Base-by-base conservation (phyloP, 192 early-diverging fungal genomes). In the Haplosporangium gracile region DNA sequence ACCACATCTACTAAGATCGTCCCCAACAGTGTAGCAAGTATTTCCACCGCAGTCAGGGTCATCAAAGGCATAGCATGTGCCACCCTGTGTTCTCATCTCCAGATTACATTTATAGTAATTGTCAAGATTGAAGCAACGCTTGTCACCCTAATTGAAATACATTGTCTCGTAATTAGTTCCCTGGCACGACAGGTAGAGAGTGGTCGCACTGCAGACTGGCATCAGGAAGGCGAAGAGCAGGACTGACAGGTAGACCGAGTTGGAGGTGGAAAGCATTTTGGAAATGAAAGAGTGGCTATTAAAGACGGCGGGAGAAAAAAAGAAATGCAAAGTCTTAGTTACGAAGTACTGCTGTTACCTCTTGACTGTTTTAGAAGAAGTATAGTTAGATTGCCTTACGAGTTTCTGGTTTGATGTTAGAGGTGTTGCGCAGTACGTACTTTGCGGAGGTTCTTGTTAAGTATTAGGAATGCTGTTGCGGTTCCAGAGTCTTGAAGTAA, bases 211-310 rank as follows among this genome's bases (percentile, higher is more conserved):
- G 32, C 34, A 69, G 34, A 39, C 13, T 9, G 38, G 68, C 68
- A 69, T 34, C 18, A 69, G 16, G 32, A 69, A 16, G 10, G 68
- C 34, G 16, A 69, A 69, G 68, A 69, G 24, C 8, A 69, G 16
- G 36, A 38, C 68, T 4, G 68, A 69, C 16, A 69, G 34, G 29
- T 9, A 36, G 2, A 69, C 20, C 4, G 32, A 16, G 34, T 69
- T 69, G 68, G 68, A 69, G 68, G 34, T 69, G 1, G 34, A 69
- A 69, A 69, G 34, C 68, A 69, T 69, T 16, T 36, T 69, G 68
- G 34, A n/a, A 18, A 8, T 34, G 20, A 4, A 69, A n/a, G 16
- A 9, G 68, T 13, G 47, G 5, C 68, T 38, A 22, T 2, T 38
- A 34, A n/a, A n/a, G 68, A 22, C 11, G 1, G 32, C 1, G n/a